phyloP scores from a whole-genome alignment of 2,329 filamentous ascomycete species.

The Fusarium sp. region DNA sequence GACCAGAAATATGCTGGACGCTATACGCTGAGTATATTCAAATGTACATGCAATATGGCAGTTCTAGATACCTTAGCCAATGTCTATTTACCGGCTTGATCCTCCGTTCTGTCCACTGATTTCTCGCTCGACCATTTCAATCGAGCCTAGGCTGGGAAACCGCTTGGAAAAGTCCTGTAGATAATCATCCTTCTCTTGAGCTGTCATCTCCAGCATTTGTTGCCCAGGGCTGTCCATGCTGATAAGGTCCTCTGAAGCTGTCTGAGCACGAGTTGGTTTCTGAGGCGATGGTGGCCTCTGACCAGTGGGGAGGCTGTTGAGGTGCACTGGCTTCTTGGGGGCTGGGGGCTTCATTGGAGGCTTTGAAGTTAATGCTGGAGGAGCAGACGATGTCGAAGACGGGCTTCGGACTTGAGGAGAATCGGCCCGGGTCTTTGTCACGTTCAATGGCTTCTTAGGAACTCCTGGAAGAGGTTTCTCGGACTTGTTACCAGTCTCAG shows the following conservation, averaged over 20 bases:
- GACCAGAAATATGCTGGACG: slow-evolving; percentile 25
- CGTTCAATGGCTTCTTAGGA: slow-evolving; percentile 63
- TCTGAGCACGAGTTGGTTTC: slow-evolving; percentile 50
- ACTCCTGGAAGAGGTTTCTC: slow-evolving; percentile 58
- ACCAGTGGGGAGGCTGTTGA: slow-evolving; percentile 66
- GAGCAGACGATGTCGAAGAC: slow-evolving; percentile 36
- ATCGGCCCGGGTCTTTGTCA: slow-evolving; percentile 47
- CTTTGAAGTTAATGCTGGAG: slow-evolving; percentile 44
- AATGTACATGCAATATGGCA: slow-evolving; percentile 32
- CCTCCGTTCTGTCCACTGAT: slow-evolving; percentile 49
- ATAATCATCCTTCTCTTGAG: slow-evolving; percentile 72
- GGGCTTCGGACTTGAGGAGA: slow-evolving; percentile 40
- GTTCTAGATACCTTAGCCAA: slow-evolving; percentile 22
- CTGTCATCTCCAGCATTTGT: slow-evolving; percentile 65
- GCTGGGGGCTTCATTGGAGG: slow-evolving; percentile 60
- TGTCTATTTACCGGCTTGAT: slow-evolving; percentile 36
- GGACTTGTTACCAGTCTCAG: slow-evolving; percentile 50
- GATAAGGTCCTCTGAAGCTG: slow-evolving; percentile 54
- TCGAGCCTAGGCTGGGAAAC: slow-evolving; percentile 84
- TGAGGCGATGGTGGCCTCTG: slow-evolving; percentile 57
- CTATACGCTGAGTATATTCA: slow-evolving; percentile 44
- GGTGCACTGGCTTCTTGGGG: slow-evolving; percentile 70
- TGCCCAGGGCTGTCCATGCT: slow-evolving; percentile 60
- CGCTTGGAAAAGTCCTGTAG: slow-evolving; percentile 80
- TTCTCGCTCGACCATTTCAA: slow-evolving; percentile 89